phyloP scores from a whole-genome alignment of 2,329 filamentous ascomycete genomes.

The Aspergillus fumigatus region DNA sequence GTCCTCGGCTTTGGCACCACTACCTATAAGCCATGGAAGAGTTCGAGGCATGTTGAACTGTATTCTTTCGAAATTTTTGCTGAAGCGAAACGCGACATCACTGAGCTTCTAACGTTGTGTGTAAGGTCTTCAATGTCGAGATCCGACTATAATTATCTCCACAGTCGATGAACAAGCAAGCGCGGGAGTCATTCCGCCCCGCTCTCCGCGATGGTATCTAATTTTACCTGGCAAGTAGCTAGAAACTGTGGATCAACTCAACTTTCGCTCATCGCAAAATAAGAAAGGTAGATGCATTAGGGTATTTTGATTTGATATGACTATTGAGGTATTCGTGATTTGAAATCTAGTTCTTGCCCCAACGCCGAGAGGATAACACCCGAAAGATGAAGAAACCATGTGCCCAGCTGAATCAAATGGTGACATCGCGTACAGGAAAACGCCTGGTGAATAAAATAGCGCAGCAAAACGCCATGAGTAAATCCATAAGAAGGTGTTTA shows the following conservation, averaged over 20 bases:
- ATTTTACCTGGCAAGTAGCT: background rate
- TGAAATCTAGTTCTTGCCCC: background rate
- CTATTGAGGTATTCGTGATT: background rate
- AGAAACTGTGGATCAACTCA: background rate
- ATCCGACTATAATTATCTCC: background rate
- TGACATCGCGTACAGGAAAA: background rate
- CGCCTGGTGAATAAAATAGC: background rate
- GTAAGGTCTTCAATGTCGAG: background rate
- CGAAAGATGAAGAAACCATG: background rate
- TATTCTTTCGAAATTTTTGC: background rate
- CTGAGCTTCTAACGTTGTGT: background rate
- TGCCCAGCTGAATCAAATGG: background rate
- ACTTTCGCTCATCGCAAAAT: background rate
- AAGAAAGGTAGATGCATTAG: background rate
- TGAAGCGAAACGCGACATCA: background rate
- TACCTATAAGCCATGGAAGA: constrained; percentile 41
- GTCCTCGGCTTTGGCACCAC: constrained; percentile 9
- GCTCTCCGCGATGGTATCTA: constrained; percentile 6
- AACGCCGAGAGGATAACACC: background rate
- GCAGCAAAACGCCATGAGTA: constrained; percentile 13
- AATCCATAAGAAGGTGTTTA: constrained; percentile 9
- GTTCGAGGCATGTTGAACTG: constrained; percentile 39
- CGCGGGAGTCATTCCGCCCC: constrained; percentile 11
- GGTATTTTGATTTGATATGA: background rate
- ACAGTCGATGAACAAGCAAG: constrained; percentile 4